Evolutionary conservation across 2,329 filamentous ascomycete species (phyloP).

Genomic region (Trichoderma sp.): DNA sequence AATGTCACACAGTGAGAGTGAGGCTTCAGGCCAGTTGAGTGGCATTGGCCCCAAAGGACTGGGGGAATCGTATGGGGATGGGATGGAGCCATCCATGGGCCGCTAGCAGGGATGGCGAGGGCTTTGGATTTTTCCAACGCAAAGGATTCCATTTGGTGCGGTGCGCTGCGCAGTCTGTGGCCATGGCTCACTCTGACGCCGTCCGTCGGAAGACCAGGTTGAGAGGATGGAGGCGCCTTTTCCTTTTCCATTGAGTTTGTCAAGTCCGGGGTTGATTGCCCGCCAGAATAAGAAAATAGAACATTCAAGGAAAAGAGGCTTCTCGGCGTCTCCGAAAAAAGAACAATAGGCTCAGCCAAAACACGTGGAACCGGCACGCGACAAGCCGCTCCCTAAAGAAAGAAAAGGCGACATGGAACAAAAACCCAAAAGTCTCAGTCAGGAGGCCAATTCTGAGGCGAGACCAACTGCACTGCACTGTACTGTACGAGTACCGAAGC

Average conservation of each 20-base stretch:
- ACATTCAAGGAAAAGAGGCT: background rate
- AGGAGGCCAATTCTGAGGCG: background rate
- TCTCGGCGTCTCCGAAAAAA: constrained; percentile 16
- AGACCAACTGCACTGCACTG: background rate
- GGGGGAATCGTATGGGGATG: background rate
- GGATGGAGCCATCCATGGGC: constrained; percentile 2
- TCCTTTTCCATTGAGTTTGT: background rate
- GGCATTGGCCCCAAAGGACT: background rate
- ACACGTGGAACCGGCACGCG: constrained; percentile 14
- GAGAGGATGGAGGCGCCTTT: background rate
- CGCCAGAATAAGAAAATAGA: background rate
- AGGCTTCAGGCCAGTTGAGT: background rate
- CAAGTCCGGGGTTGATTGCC: background rate
- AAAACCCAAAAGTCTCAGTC: background rate
- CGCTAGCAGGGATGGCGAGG: constrained; percentile 7
- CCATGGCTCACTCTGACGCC: background rate
- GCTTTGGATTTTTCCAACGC: background rate
- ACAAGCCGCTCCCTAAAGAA: background rate
- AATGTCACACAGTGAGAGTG: background rate
- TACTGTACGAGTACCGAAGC: background rate
- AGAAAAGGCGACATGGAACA: background rate
- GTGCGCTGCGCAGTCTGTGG: background rate
- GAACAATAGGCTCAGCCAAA: background rate
- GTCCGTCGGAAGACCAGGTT: background rate
- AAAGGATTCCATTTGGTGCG: background rate